Evolutionary conservation across 495 filamentous ascomycete genomes (phyloP).

Genomic region (Wilcoxina mikolae): DNA sequence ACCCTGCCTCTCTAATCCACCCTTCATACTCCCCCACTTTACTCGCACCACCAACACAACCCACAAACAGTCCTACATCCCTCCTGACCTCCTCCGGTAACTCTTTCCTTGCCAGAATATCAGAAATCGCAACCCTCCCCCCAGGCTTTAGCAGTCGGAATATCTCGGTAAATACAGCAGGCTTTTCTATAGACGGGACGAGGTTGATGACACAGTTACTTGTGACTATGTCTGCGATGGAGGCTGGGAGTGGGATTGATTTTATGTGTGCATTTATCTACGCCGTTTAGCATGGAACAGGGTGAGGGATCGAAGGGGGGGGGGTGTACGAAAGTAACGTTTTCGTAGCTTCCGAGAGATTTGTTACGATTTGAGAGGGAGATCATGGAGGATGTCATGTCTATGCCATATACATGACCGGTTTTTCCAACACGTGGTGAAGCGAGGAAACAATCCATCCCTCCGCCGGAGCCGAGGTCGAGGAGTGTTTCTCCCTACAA

Average conservation of each 20-base stretch:
- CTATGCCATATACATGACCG: slow-evolving; percentile 47
- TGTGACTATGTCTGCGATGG: slow-evolving; percentile 43
- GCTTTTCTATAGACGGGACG: slow-evolving; percentile 44
- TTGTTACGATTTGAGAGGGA: slow-evolving; percentile 34
- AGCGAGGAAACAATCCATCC: slow-evolving; percentile 51
- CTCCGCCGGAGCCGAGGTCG: slow-evolving; percentile 48
- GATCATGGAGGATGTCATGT: slow-evolving; percentile 50
- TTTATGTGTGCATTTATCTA: slow-evolving; percentile 36
- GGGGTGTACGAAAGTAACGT: slow-evolving; percentile 11
- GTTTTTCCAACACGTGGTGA: slow-evolving; percentile 39
- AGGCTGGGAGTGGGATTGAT: slow-evolving; percentile 33
- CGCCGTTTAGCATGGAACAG: not conserved
- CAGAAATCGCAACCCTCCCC: slow-evolving; percentile 49
- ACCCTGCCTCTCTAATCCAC: slow-evolving; percentile 41
- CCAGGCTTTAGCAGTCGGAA: slow-evolving; percentile 45
- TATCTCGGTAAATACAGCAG: slow-evolving; percentile 44
- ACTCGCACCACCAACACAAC: slow-evolving; percentile 48
- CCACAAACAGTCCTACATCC: slow-evolving; percentile 42
- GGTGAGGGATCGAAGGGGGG: not conserved
- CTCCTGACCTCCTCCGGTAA: slow-evolving; percentile 37
- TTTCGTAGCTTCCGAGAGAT: slow-evolving; percentile 29
- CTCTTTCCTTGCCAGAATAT: slow-evolving; percentile 43
- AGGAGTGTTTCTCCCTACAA: slow-evolving; percentile 46
- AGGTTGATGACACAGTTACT: slow-evolving; percentile 50
- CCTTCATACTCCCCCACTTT: slow-evolving; percentile 39